Percentiles rank a stretch among this genome's conserved stretches.
Evolutionary conservation across 1,139 yeast genomes (phyloP).

Genomic region (Taphrina sp.): DNA sequence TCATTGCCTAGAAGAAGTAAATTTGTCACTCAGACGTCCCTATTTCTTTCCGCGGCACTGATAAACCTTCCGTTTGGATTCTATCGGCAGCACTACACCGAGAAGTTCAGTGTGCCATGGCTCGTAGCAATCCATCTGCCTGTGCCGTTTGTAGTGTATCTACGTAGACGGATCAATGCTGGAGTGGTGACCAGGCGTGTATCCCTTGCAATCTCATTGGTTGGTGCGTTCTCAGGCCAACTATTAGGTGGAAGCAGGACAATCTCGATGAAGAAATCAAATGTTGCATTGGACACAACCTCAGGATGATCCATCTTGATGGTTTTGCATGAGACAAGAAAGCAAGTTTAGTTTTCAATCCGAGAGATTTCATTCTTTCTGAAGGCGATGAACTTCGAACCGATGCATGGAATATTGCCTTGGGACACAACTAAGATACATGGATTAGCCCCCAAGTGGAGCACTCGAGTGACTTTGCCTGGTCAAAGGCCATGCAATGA

Average conservation of each 20-base stretch:
- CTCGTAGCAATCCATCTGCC: conserved; percentile 18
- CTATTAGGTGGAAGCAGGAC: conserved; percentile 9
- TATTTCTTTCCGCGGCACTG: conserved; percentile 1
- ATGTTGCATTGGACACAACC: too few relatives aligned
- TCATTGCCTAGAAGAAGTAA: too few relatives aligned
- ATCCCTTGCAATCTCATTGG: conserved; percentile 2
- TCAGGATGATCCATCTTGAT: too few relatives aligned
- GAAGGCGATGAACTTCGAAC: too few relatives aligned
- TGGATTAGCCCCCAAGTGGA: too few relatives aligned
- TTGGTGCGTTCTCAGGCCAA: conserved; percentile 5
- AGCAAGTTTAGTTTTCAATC: conserved; percentile 22
- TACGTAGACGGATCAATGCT: background rate
- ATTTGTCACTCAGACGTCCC: too few relatives aligned
- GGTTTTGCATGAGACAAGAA: background rate
- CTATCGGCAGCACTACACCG: conserved; percentile 3
- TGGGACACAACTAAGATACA: too few relatives aligned
- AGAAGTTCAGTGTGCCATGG: conserved; percentile 22
- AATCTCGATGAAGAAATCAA: too few relatives aligned
- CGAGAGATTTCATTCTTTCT: too few relatives aligned
- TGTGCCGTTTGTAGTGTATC: conserved; percentile 5
- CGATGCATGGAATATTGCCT: too few relatives aligned
- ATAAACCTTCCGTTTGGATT: conserved; percentile 17
- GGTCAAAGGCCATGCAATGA: too few relatives aligned
- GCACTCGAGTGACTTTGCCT: too few relatives aligned
- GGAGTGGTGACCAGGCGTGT: background rate